Evolutionary conservation across 495 filamentous ascomycete genomes (phyloP), one percentile per base, ranked within the genome.

Genomic region (Penicillium dipodomyicola): DNA sequence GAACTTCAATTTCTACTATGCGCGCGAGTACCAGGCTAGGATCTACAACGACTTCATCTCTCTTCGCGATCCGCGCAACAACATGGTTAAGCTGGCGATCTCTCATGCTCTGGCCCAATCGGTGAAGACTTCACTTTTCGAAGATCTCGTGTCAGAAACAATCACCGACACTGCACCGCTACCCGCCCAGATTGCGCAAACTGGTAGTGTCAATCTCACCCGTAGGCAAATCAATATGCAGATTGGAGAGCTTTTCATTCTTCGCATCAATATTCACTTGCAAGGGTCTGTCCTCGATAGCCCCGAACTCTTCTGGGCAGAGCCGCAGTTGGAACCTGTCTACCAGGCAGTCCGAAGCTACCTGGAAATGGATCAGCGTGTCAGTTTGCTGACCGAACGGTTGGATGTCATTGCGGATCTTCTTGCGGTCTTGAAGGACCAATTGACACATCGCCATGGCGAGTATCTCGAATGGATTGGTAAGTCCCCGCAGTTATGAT

Each of bases 41-140:
- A 98, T 98, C 67, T 98, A 98, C 79, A 98, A 98, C 68, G 94
- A 98, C 66, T 98, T 98, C 64, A 98, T 98, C 71, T 92, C 88
- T 0, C 72, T 98, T 43, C 82, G 91, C 37, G 91, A 96, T 57
- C 96, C 95, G 65, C 84, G 84, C 61, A 96, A 96, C 72, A 93
- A 97, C 76, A 98, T 98, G 94, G 89, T 87, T 57, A 98, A 98
- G 73, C 79, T 98, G 10, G 92, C 95, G 30, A 97, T 98, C 64
- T 94, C 89, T 14, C 94, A 98, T 73, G 94, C 92, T 8, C 77
- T 98, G 11, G 87, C 92, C 2, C 94, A 98, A 71, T 94, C 89
- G 51, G 95, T 97, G 60, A 71, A 96, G 84, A 98, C 96, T n/a
- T 96, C 90, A 4, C 83, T 97, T 30, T 97, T 96, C 71, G 94